Evolutionary conservation across 495 filamentous ascomycete genomes (phyloP), one percentile per base, ranked within the genome.

Genomic region (Penicillium riverlandense): DNA sequence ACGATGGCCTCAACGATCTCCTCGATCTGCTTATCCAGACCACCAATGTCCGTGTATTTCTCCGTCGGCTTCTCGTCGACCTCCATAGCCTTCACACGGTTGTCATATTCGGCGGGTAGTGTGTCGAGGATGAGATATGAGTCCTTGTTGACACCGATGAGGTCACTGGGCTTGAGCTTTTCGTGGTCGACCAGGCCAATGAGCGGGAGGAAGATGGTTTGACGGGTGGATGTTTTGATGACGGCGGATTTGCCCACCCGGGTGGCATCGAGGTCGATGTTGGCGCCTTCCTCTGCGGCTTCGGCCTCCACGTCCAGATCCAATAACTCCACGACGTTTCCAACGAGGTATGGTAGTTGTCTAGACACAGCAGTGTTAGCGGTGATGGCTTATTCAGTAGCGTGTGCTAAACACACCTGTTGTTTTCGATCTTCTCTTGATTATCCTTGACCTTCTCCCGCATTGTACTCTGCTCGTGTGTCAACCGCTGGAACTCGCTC

Each of bases 21-120:
- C 62, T 95, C 94, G 61, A 99, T 99, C 74, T 99, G 92, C 71
- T 99, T 99, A 68, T 95, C 89, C 56, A 99, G 70, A 30, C 92
- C 92, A 63, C 92, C 92, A 14, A 99, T 94, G 74, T 99, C 92
- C 49, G 80, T 88, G 72, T 99, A 99, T 74, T 97, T 96, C 71
- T 99, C 92, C 31, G 89, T 96, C 13, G 92, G 92, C 77, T 99
- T 99, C 78, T 99, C 92, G 57, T 99, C 92, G 32, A 99, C 92
- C 75, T 99, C 92, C 92, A 99, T 99, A 29, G 92, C 92, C 75
- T 99, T 99, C 36, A 99, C 92, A 64, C 92, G 80, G 72, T 89
- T 96, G 63, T 99, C 92, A 62, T 99, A 99, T 66, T 99, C 92
- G n/a, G 92, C 92, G 7, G 92, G 92, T 55, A 99, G 76, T 27